Evolutionary conservation across 2,329 filamentous ascomycete species (phyloP), one percentile per base, ranked within the genome.

Genomic region (Colletotrichum euphorbiae): DNA sequence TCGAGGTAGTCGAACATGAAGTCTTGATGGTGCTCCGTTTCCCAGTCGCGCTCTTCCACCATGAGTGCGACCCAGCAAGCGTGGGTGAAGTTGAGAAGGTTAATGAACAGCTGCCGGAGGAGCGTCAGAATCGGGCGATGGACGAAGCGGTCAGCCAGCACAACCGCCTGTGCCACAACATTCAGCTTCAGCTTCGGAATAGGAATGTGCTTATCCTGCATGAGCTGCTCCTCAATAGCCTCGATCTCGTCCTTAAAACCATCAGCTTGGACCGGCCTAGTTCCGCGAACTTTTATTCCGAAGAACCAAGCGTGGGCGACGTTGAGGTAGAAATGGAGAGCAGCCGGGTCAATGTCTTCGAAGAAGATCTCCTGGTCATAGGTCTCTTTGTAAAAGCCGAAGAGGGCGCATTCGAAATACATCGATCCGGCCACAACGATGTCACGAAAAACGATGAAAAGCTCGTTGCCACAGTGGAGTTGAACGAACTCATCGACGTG

Each of bases 291-390:
- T 24, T 58, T 69, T 59, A 60, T 69, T 40, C 67, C 62, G 43
- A 67, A 69, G 63, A 51, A 69, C 67, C 67, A 69, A 17, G 38
- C 24, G 40, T 69, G 67, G 1, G 57, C 57, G 9, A 69, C 38
- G 13, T 54, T 50, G 11, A 69, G 62, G 11, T 69, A 69, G 2
- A 66, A 36, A 3, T 69, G 48, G 13, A 69, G 19, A 15, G 33
- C 42, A 8, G 61, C 48, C 19, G 55, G 13, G 3, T 56, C 24
- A 7, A 62, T 12, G 42, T 62, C 45, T 3, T 48, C 62, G 62
- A 67, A 42, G 6, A 17, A 15, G n/a, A 69, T 42, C 9, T 62
- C 43, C 13, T 54, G 62, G 15, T 3, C 46, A 24, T 24, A 38
- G 6, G 62, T 28, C 63, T 69, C 67, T 8, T 45, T 57, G 38